Evolutionary conservation across 2,329 filamentous ascomycete genomes (phyloP), one percentile per base, ranked within the genome.

Genomic region (Raffaelea albimanens): DNA sequence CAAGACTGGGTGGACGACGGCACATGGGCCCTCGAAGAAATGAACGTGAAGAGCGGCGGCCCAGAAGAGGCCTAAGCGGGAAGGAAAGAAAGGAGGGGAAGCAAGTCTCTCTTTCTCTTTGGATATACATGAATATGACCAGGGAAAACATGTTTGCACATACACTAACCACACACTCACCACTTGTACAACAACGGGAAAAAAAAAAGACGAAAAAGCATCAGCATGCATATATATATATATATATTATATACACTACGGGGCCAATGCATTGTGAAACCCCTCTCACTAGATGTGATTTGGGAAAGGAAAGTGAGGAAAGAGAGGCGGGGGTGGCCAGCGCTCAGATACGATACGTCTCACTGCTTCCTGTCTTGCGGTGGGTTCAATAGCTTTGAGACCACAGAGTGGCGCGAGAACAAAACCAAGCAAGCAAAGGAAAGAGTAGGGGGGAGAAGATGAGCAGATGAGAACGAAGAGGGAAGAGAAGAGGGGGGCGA

Each of bases 1-100:
- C 87, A 86, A 62, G 73, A 82, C 11, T 95, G 87, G 82, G 78
- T 84, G 21, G 82, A 87, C 55, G 82, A 87, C 55, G 73, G 70
- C 21, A 67, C 70, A 14, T 97, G 91, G 91, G 76, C 78, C 46
- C 70, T 88, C 22, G 78, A 79, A 51, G 85, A 91, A 61, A 80
- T 95, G 67, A 82, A 90, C 59, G 71, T 80, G 50, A 71, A 75
- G 34, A 38, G 34, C 48, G 68, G 67, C 18, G 55, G 55, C 39
- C 63, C 66, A 44, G 64, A 61, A 54, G 38, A 19, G 20, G 41
- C 20, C 11, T n/a, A 18, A 34, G 29, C n/a, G n/a, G n/a, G 8
- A 22, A 20, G 11, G 16, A 10, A 46, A 7, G 31, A 38, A 16
- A 23, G 20, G 18, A 14, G 39, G 10, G 18, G 10, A 41, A 20